Evolutionary conservation across 306 rosid genomes (phyloP).

Genomic region (Datisca glomerata): DNA sequence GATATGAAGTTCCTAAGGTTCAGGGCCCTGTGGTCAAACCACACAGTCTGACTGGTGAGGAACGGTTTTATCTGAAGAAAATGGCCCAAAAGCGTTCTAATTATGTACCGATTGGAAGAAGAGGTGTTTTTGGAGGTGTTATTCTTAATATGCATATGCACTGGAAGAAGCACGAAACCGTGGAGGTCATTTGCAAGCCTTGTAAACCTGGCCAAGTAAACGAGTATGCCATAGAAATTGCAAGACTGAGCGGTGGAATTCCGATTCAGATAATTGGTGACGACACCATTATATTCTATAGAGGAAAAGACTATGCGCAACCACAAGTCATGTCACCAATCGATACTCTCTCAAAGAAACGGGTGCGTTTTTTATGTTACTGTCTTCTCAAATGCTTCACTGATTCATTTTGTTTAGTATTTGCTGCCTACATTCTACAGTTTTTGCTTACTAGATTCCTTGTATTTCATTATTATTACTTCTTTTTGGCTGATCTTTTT

Average conservation of each 20-base stretch:
- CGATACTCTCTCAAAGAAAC: conserved; percentile 83
- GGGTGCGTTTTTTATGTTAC: conserved; percentile 29
- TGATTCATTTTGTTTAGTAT: neutral
- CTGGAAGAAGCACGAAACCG: conserved; percentile 97
- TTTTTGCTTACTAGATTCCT: neutral
- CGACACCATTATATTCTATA: conserved; percentile 71
- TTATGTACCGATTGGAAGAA: conserved; percentile 77
- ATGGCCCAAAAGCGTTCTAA: conserved; percentile 90
- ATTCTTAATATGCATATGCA: conserved; percentile 97
- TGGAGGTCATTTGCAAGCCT: conserved; percentile 72
- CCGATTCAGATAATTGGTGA: conserved; percentile 75
- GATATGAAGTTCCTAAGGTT: conserved; percentile 64
- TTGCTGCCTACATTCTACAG: neutral
- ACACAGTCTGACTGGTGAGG: conserved; percentile 66
- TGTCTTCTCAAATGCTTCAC: neutral
- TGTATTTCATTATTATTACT: neutral
- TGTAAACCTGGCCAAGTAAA: conserved; percentile 80
- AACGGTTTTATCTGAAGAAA: conserved; percentile 73
- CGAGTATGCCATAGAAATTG: conserved; percentile 76
- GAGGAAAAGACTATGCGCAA: conserved; percentile 72
- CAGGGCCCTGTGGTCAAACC: conserved; percentile 80
- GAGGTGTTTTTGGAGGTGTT: conserved; percentile 93
- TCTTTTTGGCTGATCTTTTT: no score
- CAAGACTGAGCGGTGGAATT: conserved; percentile 82
- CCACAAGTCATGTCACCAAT: conserved; percentile 83